A percentile compares a stretch with the other conserved stretches of the same genome.
These are phyloP conservation scores for Neofusicoccum ribis DNA, from an alignment of 2,329 filamentous ascomycete genomes.

Conservation along the genomic window DNA sequence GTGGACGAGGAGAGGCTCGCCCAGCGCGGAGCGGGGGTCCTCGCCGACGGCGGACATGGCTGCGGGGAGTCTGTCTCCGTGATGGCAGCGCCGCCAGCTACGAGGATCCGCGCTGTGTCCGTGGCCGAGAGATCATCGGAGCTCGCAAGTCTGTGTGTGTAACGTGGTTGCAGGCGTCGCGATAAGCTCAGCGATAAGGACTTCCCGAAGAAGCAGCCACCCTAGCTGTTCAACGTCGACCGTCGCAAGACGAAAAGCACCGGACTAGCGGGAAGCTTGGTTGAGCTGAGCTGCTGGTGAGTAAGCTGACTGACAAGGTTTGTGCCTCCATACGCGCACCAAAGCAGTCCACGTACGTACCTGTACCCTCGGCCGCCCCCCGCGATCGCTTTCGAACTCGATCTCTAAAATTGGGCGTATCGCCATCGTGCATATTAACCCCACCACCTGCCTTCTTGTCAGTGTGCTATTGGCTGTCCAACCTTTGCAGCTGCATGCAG, in stretches of 20 bases:
- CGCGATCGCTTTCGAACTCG: neutral
- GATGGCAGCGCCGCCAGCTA: neutral
- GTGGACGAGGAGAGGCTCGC: neutral
- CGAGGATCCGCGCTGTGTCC: neutral
- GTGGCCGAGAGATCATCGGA: too few species aligned
- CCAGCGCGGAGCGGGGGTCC: neutral
- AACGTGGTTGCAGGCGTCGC: neutral
- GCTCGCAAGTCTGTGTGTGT: too few species aligned
- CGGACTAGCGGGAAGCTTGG: slow-evolving; percentile 4
- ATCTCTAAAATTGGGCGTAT: neutral
- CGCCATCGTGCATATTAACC: neutral
- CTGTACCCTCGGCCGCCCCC: neutral
- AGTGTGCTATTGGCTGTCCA: neutral
- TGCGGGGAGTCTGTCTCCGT: neutral
- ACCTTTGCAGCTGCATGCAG: neutral
- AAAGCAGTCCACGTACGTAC: neutral
- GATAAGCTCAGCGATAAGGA: neutral
- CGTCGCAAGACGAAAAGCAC: neutral
- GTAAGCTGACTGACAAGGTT: neutral
- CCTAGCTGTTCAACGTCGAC: neutral
- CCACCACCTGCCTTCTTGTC: neutral
- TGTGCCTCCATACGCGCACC: neutral
- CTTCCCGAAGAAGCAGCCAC: neutral
- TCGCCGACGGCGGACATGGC: neutral
- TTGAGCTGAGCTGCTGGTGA: neutral